Conservation (phyloP, 2,329 filamentous ascomycete genomes). For the Cadophora gregata region DNA sequence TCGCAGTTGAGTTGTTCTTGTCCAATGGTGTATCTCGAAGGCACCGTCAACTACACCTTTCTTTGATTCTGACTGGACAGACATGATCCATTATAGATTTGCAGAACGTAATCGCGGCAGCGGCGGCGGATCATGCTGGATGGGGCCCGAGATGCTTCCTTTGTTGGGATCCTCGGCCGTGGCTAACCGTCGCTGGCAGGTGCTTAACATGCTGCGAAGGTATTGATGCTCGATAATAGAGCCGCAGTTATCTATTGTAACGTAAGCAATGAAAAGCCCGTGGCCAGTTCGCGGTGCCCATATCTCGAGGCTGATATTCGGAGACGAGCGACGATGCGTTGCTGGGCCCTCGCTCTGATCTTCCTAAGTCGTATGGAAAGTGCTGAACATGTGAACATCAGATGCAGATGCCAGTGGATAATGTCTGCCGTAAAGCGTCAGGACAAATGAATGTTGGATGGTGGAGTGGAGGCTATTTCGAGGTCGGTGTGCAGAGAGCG, state of each 20-base stretch:
- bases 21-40: background rate
- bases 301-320: background rate
- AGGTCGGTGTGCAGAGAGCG: background rate
- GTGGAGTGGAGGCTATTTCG: background rate
- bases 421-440: background rate
- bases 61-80: background rate
- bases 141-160: background rate
- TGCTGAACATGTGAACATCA: background rate
- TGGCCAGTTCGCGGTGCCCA: background rate
- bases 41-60: background rate
- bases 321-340: background rate
- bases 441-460: background rate
- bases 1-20: constrained; percentile 5
- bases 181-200: constrained; percentile 3
- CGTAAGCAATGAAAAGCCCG: background rate
- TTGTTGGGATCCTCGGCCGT: background rate
- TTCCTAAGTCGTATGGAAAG: too few relatives aligned
- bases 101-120: background rate
- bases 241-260: background rate
- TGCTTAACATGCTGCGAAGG: background rate
- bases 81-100: background rate
- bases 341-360: background rate
- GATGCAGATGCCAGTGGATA: too few relatives aligned
- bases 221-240: background rate
- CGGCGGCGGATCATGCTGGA: background rate